These are phyloP conservation scores for Lecanicillium sp. DNA, from an alignment of 2,329 filamentous ascomycete species.

Conservation along the genomic window DNA sequence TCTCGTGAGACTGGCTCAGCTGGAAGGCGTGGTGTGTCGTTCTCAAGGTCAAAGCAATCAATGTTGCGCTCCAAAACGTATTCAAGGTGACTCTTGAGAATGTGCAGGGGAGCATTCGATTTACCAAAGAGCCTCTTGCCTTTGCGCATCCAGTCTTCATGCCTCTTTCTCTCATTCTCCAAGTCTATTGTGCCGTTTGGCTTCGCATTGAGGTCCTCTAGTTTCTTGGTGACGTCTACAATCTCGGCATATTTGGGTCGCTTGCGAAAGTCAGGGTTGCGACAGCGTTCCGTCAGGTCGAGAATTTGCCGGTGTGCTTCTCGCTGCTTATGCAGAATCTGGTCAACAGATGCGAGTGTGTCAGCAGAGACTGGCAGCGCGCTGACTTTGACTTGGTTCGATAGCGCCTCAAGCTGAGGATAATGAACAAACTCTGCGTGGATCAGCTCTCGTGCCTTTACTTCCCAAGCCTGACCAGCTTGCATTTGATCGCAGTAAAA, in stretches of 20 bases:
- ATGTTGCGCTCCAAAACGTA: slow-evolving; percentile 84
- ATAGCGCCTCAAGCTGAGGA: slow-evolving; percentile 86
- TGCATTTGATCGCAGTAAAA: slow-evolving; percentile 68
- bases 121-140: slow-evolving; percentile 98
- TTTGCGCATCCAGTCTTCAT: slow-evolving; percentile 98
- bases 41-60: slow-evolving; percentile 80
- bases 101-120: slow-evolving; percentile 92
- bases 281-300: slow-evolving; percentile 70
- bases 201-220: slow-evolving; percentile 88
- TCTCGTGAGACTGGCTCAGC: slow-evolving; percentile 89
- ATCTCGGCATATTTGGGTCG: slow-evolving; percentile 85
- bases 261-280: slow-evolving; percentile 64
- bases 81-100: slow-evolving; percentile 88
- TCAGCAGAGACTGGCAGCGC: slow-evolving; percentile 73
- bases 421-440: slow-evolving; percentile 88
- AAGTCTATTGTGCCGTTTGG: slow-evolving; percentile 85
- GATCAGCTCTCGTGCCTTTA: slow-evolving; percentile 87
- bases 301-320: slow-evolving; percentile 87
- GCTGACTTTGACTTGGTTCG: slow-evolving; percentile 63
- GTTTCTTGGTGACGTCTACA: slow-evolving; percentile 76
- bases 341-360: slow-evolving; percentile 75
- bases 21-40: slow-evolving; percentile 79
- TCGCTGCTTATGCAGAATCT: slow-evolving; percentile 89
- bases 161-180: slow-evolving; percentile 86
- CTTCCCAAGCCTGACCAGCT: slow-evolving; percentile 81